phyloP scores from a whole-genome alignment of 768 basidiomycete genomes.

The Boletus reticuloceps region DNA sequence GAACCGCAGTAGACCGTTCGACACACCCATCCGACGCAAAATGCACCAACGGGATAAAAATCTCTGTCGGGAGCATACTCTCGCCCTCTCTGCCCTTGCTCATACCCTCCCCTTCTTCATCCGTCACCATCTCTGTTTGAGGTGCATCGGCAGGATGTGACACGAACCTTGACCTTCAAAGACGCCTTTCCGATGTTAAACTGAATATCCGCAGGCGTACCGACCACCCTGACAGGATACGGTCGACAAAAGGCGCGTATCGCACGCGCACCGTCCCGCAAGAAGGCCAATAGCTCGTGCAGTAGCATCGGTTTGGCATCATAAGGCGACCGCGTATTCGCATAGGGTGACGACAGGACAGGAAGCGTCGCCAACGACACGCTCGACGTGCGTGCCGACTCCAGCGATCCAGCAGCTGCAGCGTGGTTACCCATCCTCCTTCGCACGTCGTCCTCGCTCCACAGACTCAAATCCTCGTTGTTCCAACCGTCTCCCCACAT shows the following conservation, averaged over 20 bases:
- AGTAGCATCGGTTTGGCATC: neutral
- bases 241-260: slow-evolving; percentile 83
- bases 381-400: slow-evolving; percentile 15
- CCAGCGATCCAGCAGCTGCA: neutral
- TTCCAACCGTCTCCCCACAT: slow-evolving; percentile 97
- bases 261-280: slow-evolving; percentile 85
- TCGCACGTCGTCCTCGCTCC: slow-evolving; percentile 71
- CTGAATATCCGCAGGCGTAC: slow-evolving; percentile 57
- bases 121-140: neutral
- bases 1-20: slow-evolving; percentile 13
- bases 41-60: slow-evolving; percentile 89
- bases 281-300: slow-evolving; percentile 47
- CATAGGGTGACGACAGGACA: slow-evolving; percentile 17
- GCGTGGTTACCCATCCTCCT: neutral
- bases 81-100: slow-evolving; percentile 19
- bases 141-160: slow-evolving; percentile 57
- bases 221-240: slow-evolving; percentile 75
- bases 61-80: slow-evolving; percentile 69
- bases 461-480: slow-evolving; percentile 90
- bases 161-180: slow-evolving; percentile 68
- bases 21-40: slow-evolving; percentile 54
- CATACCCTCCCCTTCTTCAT: neutral
- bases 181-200: slow-evolving; percentile 73
- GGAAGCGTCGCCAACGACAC: slow-evolving; percentile 20
- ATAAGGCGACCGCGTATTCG: neutral